Percentiles rank a stretch among this genome's conserved stretches.
phyloP scores from a whole-genome alignment of 1,139 yeast genomes.

The Debaryomyces fabryi region DNA sequence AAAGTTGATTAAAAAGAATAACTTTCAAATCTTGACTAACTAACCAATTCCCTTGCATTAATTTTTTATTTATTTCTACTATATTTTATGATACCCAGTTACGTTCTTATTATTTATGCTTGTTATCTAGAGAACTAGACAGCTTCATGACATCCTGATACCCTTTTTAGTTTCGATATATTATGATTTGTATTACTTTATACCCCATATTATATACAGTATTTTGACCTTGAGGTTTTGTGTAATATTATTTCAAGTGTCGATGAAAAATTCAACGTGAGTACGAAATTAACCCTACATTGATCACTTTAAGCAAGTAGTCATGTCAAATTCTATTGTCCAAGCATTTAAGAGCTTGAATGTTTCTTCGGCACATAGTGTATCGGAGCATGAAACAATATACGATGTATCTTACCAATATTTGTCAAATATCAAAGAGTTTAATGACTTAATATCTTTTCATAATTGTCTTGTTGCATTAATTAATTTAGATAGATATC shows the following conservation, averaged over 20 bases:
- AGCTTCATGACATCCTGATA: background rate
- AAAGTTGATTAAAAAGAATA: constrained; percentile 36
- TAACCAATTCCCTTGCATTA: constrained; percentile 9
- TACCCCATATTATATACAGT: constrained; percentile 3
- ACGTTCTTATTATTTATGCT: background rate
- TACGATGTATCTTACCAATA: constrained; percentile 47
- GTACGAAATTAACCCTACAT: background rate
- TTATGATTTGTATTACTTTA: background rate
- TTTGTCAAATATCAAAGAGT: constrained; percentile 42
- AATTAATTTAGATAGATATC: constrained; percentile 72
- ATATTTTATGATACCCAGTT: constrained; percentile 4
- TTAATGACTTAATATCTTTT: constrained; percentile 54
- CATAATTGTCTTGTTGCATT: constrained; percentile 68
- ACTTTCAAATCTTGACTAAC: constrained; percentile 23
- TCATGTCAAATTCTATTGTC: constrained; percentile 44
- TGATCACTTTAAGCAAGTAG: background rate
- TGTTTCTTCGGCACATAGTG: constrained; percentile 27
- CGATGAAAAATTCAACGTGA: constrained; percentile 3
- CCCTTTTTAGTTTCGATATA: background rate
- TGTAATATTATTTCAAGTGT: constrained; percentile 2
- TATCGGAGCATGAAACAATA: constrained; percentile 42
- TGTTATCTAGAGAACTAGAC: background rate
- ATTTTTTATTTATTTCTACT: constrained; percentile 2
- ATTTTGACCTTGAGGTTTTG: background rate
- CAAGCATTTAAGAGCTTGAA: constrained; percentile 48